These are phyloP conservation scores for Pelargonium myrrhifolium DNA, from an alignment of 441 rosid species.

Conservation along the genomic window DNA sequence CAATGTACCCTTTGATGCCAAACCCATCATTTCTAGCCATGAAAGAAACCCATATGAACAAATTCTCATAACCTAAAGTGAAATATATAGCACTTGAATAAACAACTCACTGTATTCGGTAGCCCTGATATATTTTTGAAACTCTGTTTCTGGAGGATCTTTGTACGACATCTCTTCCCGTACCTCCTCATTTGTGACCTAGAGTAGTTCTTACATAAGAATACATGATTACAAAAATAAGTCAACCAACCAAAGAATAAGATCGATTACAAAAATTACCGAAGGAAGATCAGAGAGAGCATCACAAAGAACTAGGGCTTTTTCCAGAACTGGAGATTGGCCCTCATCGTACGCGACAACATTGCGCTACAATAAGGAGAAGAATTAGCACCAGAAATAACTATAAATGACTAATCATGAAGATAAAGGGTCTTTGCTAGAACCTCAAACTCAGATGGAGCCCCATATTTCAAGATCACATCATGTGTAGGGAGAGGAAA, in stretches of 20 bases:
- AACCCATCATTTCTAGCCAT: slow-evolving; percentile 4
- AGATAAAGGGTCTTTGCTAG: neutral
- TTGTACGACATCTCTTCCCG: slow-evolving; percentile 48
- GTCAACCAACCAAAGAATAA: neutral
- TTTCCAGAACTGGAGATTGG: slow-evolving; percentile 28
- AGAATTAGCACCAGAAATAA: neutral
- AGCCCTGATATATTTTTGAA: slow-evolving; percentile 47
- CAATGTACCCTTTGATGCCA: neutral
- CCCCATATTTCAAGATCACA: slow-evolving; percentile 41
- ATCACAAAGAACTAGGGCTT: slow-evolving; percentile 43
- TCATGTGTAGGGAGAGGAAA: slow-evolving; percentile 78
- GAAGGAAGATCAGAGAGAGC: slow-evolving; percentile 54
- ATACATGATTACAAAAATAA: neutral
- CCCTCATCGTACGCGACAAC: slow-evolving; percentile 40
- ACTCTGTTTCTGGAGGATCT: slow-evolving; percentile 39
- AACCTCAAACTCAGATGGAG: slow-evolving; percentile 62
- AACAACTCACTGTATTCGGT: slow-evolving; percentile 36
- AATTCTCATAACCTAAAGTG: neutral
- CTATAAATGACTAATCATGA: neutral
- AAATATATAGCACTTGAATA: neutral
- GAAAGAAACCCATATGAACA: slow-evolving; percentile 4
- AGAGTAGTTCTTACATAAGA: neutral
- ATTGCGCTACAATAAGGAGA: slow-evolving; percentile 28
- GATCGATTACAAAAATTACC: slow-evolving; percentile 26
- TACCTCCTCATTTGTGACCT: slow-evolving; percentile 51